Evolutionary conservation across 306 rosid species (phyloP), one percentile per base, ranked within the genome.

Genomic region (Cucurbita argyrosperma): DNA sequence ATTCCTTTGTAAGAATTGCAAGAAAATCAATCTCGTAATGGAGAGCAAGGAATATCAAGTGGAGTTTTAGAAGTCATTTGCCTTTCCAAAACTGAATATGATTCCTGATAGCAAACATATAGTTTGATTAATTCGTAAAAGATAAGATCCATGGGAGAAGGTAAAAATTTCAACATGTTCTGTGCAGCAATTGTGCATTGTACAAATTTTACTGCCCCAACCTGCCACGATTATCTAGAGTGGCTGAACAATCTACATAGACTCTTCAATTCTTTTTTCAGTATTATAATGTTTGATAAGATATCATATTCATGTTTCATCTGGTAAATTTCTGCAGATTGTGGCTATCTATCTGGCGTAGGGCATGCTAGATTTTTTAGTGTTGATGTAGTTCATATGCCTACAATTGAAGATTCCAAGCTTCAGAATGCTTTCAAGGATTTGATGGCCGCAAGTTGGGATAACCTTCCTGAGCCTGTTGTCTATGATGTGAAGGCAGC

Each of bases 361-460:
- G 90, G 95, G 56, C 81, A 84, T 61, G 45, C 57, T 71, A 78
- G 91, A 71, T 85, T 60, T 66, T 91, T 74, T 65, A 87, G 99
- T 62, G 87, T 79, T 73, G 90, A 81, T 45, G 82, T 85, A 58
- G 74, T 73, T 12, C 92, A 77, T 79, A 6, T 79, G 84, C 99
- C 99, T 65, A 75, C 74, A 57, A 83, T 95, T 35, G 79, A 75
- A 19, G 97, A 91, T 73, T 77, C 91, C 79, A 80, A 66, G 52
- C 90, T 95, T 76, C 49, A 10, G 10, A 45, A 97, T 97, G 90
- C 84, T 61, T 91, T 95, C 88, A 91, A 89, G 85, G 96, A 88
- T 80, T 91, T 95, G 85, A 45, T 95, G 85, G 97, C 97, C 63
- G 84, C 55, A 63, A 83, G 62, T 75, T 95, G 52, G 52, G 52